Evolutionary conservation across 768 basidiomycete species (phyloP).

Genomic region (Auricularia sp.): DNA sequence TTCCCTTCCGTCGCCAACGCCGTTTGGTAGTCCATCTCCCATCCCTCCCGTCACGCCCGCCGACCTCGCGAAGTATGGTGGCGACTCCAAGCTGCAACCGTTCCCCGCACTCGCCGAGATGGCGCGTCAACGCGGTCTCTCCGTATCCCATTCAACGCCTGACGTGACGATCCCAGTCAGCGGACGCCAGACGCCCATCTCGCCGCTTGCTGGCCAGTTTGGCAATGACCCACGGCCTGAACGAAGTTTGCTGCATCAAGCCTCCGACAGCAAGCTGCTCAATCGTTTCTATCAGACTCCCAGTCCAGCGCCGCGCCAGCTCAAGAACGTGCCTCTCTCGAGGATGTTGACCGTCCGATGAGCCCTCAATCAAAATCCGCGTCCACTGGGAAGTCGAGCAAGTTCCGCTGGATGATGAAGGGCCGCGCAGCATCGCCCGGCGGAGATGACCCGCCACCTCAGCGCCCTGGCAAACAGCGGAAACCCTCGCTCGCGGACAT

Average conservation of each 20-base stretch:
- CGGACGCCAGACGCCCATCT: neutral
- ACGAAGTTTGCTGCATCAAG: slow-evolving; percentile 15
- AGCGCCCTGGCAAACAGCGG: neutral
- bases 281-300: slow-evolving; percentile 3
- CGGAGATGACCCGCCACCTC: neutral
- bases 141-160: neutral
- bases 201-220: neutral
- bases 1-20: slow-evolving; percentile 40
- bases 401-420: slow-evolving; percentile 1
- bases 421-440: neutral
- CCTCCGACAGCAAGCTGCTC: slow-evolving; percentile 18
- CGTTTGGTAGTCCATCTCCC: slow-evolving; percentile 55
- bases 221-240: slow-evolving; percentile 4
- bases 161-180: neutral
- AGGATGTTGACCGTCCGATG: neutral
- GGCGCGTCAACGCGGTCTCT: slow-evolving; percentile 18
- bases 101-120: slow-evolving; percentile 80
- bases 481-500: slow-evolving; percentile 63
- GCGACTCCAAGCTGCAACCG: slow-evolving; percentile 70
- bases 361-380: neutral
- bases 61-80: slow-evolving; percentile 61
- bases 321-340: neutral
- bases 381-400: neutral
- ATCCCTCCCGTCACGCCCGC: slow-evolving; percentile 63
- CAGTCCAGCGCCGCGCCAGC: neutral